Percentiles rank a stretch among this genome's conserved stretches.
Conservation (phyloP, 371 early-diverging fungal genomes). For the Funneliformis caledonium region DNA sequence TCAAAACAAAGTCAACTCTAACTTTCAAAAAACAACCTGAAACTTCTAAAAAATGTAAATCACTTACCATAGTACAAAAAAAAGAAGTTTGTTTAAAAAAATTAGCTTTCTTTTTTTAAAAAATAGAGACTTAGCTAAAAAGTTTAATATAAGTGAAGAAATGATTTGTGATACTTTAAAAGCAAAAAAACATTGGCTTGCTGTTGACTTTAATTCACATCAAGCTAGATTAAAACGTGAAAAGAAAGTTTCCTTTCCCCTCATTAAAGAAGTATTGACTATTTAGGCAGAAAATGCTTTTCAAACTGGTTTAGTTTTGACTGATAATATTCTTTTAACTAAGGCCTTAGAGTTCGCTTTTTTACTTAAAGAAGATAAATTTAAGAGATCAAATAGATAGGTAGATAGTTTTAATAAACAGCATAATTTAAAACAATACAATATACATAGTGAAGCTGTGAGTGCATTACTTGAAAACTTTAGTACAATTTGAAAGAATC, state of each 20-base stretch:
- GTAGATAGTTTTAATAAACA: conserved; percentile 13
- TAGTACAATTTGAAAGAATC: not conserved
- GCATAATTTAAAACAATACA: not conserved
- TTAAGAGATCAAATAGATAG: conserved; percentile 3
- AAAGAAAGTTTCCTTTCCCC: not conserved
- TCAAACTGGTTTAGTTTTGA: not conserved
- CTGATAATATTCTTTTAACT: not conserved
- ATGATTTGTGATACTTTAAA: too few species aligned
- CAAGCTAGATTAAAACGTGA: not conserved
- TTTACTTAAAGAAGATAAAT: not conserved
- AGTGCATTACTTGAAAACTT: not conserved
- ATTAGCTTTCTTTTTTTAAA: too few species aligned
- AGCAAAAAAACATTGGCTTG: not conserved
- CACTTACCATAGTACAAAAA: too few species aligned
- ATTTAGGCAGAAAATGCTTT: not conserved
- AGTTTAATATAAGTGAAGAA: not conserved
- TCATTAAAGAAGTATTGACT: not conserved
- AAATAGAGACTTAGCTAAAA: not conserved
- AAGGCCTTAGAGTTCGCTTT: too few species aligned
- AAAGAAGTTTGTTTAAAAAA: too few species aligned
- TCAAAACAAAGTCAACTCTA: too few species aligned
- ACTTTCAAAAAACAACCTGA: too few species aligned
- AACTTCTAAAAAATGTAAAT: too few species aligned
- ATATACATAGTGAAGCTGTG: too few species aligned
- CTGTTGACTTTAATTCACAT: not conserved